Percentiles rank a stretch among this genome's conserved stretches.
These are phyloP conservation scores for Adansonia digitata DNA, from an alignment of 345 rosid species.

Conservation along the genomic window DNA sequence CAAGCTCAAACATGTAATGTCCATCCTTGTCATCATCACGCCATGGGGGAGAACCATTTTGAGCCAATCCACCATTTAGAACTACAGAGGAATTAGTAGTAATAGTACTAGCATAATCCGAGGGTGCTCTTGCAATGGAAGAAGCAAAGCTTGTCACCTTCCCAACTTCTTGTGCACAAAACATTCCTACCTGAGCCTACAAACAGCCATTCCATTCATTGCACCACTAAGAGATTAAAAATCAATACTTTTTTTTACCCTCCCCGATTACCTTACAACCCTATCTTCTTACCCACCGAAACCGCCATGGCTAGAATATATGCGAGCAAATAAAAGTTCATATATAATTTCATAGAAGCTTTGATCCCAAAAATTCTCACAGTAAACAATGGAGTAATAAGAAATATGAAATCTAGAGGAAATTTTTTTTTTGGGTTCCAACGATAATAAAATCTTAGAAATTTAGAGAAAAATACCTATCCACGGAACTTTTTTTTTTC, in stretches of 20 bases:
- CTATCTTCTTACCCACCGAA: background rate
- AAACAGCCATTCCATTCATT: constrained; percentile 69
- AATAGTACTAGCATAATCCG: constrained; percentile 41
- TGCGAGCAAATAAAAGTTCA: background rate
- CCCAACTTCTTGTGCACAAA: constrained; percentile 90
- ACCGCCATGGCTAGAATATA: background rate
- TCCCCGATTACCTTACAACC: background rate
- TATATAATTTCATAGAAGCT: background rate
- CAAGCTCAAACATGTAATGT: constrained; percentile 49
- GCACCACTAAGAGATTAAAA: constrained; percentile 50
- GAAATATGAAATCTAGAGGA: background rate
- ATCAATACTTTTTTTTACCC: background rate
- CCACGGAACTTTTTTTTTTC: background rate
- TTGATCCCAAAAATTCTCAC: background rate
- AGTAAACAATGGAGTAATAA: background rate
- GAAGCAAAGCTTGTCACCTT: constrained; percentile 73
- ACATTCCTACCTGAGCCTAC: constrained; percentile 99
- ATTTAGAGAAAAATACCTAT: background rate
- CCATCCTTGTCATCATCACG: constrained; percentile 82
- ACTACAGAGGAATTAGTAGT: constrained; percentile 22
- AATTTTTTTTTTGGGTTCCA: background rate
- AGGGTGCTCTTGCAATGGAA: constrained; percentile 49
- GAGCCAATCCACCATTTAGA: constrained; percentile 34
- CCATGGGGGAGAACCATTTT: constrained; percentile 68
- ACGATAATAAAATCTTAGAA: background rate